Base-by-base conservation (phyloP, 2,329 filamentous ascomycete genomes). In the Aspergillus spinulosporus region DNA sequence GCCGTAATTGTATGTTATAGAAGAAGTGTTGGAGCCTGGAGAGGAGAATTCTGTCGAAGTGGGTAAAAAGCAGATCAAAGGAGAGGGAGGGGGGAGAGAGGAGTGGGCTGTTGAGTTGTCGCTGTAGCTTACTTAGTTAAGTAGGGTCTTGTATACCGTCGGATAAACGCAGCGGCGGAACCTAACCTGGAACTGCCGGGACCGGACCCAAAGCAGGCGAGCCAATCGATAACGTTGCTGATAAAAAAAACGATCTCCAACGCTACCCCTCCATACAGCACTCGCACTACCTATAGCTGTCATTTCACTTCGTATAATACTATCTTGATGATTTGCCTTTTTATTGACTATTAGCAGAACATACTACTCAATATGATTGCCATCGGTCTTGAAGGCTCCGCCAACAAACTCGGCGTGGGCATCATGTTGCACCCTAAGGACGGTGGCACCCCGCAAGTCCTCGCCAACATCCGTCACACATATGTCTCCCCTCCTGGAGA, bases 341-440 rank as follows among this genome's bases (percentile, higher is more conserved):
- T 21, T 21, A 21, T 21, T 21, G 21, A 21, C 21, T 37, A 44
- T 34, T 31, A 4, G 31, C 12, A 21, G 21, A 21, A 21, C 21
- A 21, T 21, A 21, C 21, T 28, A 37, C 42, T 42, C 54, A 73
- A 58, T 51, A 86, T 86, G 80, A 87, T 89, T 64, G 83, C 86
- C 31, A 82, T 90, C 66, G 88, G 88, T 21, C 82, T 90, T 71
- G 94, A 99, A 80, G 93, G 94, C 74, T 96, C 91, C 56, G 94
- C 94, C 76, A 99, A 99, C 82, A 99, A 99, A 77, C 86, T 99
- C 51, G 94, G 93, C 64, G 88, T 97, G 57, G 94, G 94, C 68
- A 81, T 99, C 57, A 96, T 99, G 72, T 84, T 86, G 26, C 94
- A 97, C 78, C 77, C 60, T 69, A 77, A 77, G 29, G 77, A 80